Percentiles rank a stretch among this genome's conserved stretches.
Conservation (phyloP, 805 yeast genomes). For the Saturnispora diversa region DNA sequence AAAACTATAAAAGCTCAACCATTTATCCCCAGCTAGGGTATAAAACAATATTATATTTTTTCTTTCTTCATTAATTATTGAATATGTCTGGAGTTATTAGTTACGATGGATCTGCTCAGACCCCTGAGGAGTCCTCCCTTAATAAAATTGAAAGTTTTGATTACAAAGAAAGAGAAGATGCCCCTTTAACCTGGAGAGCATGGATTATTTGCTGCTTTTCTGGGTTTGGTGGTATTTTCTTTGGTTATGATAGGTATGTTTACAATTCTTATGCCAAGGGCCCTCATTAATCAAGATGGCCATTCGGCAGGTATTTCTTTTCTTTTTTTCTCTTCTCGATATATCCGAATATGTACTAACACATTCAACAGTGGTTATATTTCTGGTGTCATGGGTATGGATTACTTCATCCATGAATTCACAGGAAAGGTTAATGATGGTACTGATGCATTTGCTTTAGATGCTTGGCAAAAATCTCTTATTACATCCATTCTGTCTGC, state of each 20-base stretch:
- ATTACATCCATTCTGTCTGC: constrained; percentile 68
- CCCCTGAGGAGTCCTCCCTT: not conserved
- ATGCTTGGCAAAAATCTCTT: constrained; percentile 32
- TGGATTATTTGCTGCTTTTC: constrained; percentile 45
- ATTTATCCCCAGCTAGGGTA: not conserved
- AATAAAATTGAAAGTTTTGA: not conserved
- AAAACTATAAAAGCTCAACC: not conserved
- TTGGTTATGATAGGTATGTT: too few species aligned
- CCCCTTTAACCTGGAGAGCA: constrained; percentile 32
- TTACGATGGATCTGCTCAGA: not conserved
- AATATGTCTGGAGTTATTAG: not conserved
- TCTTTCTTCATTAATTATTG: not conserved
- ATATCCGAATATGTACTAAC: too few species aligned
- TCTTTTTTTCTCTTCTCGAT: too few species aligned
- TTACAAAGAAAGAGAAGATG: constrained; percentile 24
- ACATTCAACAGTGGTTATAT: constrained; percentile 65
- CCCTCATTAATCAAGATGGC: too few species aligned
- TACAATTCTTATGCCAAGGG: too few species aligned
- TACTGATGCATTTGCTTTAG: constrained; percentile 19
- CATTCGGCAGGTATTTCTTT: too few species aligned
- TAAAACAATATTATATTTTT: not conserved
- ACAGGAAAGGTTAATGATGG: constrained; percentile 28
- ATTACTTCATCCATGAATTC: constrained; percentile 31
- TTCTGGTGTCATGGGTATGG: constrained; percentile 60
- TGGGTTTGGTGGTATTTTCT: constrained; percentile 59